Evolutionary conservation across 176 grass and related monocot species (phyloP), one percentile per base, ranked within the genome.

Genomic region (Zoysia japonica): DNA sequence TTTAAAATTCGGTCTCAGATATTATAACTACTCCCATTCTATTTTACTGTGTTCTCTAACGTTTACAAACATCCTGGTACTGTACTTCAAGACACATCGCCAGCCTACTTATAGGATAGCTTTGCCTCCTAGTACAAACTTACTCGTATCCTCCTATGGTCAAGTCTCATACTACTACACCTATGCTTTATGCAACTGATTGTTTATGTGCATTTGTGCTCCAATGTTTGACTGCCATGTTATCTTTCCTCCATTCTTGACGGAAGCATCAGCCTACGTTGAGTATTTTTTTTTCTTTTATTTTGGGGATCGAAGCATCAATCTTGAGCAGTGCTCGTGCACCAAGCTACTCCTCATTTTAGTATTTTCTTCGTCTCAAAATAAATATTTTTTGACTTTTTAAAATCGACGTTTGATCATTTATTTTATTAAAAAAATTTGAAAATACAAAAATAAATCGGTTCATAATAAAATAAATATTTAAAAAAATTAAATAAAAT

Each of bases 321-420:
- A 75, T 76, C 76, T 80, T 41, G 48, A 65, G 39, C 55, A 81
- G 78, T 76, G 49, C 77, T 89, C 67, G 45, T 85, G 67, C 49
- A 63, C 57, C 59, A 61, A 43, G 12, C 5, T 78, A 57, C 44
- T 57, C 14, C 47, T 39, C 35, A 52, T 78, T 83, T 28, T 28
- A 28, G 28, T 28, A 28, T 0, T 28, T 28, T 28, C 0, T 28
- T 28, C 28, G 28, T 28, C 28, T 28, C 28, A 28, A 28, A 28
- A 28, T 28, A 28, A 28, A 0, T 28, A 28, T 28, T 28, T 28
- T 28, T 28, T 28, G 28, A 28, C 28, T 28, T 28, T 28, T 28
- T 28, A 28, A 28, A 28, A 28, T 28, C 28, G 28, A 28, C 28
- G 0, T 28, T 28, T 0, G 28, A 0, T n/a, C n/a, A n/a, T n/a